Evolutionary conservation across 345 rosid species (phyloP), one percentile per base, ranked within the genome.

Genomic region (Hevea brasiliensis): DNA sequence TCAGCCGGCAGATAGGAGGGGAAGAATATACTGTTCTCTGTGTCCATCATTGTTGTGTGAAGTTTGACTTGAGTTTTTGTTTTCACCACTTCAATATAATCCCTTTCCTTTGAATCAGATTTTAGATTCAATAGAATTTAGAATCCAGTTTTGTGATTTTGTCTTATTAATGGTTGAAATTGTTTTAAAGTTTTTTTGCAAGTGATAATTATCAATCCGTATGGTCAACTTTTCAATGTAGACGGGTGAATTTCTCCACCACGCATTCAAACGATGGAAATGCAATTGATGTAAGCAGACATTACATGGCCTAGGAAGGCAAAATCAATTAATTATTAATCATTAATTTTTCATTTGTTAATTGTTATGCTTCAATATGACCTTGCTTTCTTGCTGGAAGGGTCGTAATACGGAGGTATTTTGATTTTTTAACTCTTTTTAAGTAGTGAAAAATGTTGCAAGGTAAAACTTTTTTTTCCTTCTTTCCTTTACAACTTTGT

Each of bases 1-100:
- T 76, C 69, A 75, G 71, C 73, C 69, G 74, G 82, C 81, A 73
- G 75, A 83, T 63, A 65, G 72, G 59, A 48, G 71, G 66, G 67
- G 37, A 57, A 77, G 77, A 51, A 77, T 70, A 29, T 51, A 79
- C 57, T 59, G 70, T 60, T 27, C 48, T 76, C 26, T 57, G 65
- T 76, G 76, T 70, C 71, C 80, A 42, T 59, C 51, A 18, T 68
- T 75, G 81, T 74, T 75, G 74, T 76, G 69, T 72, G 76, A 63
- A 68, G 59, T 81, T 67, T 70, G 72, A 68, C 70, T 78, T 51
- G 58, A 12, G 58, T 27, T 56, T 32, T 4, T 32, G 3, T 61
- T 42, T 27, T 67, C 48, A 20, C 50, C 41, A 79, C 56, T 60
- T 23, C 58, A 65, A 18, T 41, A 66, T 48, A 72, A 67, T 61